phyloP scores from a whole-genome alignment of 73 alveolate species.

The Vitrella brassicaformis region DNA sequence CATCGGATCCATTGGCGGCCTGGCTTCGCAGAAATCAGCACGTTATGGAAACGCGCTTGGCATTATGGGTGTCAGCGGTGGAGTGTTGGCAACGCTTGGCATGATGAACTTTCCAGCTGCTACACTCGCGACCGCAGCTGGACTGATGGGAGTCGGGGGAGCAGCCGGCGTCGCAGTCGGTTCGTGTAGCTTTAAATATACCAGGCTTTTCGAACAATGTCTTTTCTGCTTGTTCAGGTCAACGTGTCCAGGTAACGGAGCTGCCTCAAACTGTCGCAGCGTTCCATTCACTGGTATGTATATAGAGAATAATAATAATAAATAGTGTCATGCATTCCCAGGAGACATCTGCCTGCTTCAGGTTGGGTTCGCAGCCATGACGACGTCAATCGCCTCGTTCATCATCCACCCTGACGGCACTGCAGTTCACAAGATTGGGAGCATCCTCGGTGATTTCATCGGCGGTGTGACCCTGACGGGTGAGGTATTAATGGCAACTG shows the following conservation, averaged over 20 bases:
- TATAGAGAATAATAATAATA: too few relatives aligned
- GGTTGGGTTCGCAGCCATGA: conserved; percentile 50
- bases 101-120: conserved; percentile 16
- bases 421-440: conserved; percentile 23
- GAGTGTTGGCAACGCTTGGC: conserved; percentile 19
- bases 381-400: conserved; percentile 40
- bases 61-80: conserved; percentile 31
- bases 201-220: too few relatives aligned
- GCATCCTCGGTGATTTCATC: conserved; percentile 43
- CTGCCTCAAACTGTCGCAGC: conserved; percentile 47
- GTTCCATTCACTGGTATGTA: conserved; percentile 49
- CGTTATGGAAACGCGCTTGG: conserved; percentile 50
- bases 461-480: conserved; percentile 51
- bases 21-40: conserved; percentile 40
- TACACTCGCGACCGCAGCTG: conserved; percentile 2
- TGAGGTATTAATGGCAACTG: background rate
- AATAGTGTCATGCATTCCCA: too few relatives aligned
- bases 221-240: too few relatives aligned
- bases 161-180: conserved; percentile 13
- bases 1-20: conserved; percentile 54
- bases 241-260: conserved; percentile 12
- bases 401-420: conserved; percentile 1
- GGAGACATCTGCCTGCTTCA: too few relatives aligned
- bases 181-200: too few relatives aligned
- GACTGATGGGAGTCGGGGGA: conserved; percentile 3